Conservation (phyloP, 805 yeast species). For the Ogataea chonburiensis region DNA sequence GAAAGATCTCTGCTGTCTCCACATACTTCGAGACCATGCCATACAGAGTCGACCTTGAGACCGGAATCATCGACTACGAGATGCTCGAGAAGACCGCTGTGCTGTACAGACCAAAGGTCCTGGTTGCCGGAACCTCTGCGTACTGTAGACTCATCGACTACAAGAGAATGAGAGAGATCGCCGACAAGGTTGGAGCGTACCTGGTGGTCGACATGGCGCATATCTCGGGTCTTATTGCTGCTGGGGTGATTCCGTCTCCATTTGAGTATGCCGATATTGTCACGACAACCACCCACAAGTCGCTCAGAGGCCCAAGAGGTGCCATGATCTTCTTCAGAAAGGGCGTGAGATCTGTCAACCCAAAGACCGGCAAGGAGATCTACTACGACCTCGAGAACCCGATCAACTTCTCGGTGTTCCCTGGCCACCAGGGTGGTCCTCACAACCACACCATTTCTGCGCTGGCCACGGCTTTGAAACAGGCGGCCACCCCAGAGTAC, state of each 20-base stretch:
- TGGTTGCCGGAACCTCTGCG: constrained; percentile 98
- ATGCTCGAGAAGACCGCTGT: constrained; percentile 87
- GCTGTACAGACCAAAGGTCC: constrained; percentile 91
- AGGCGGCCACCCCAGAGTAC: constrained; percentile 88
- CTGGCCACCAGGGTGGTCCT: constrained; percentile 99
- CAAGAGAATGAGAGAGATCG: constrained; percentile 93
- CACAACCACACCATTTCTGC: constrained; percentile 99
- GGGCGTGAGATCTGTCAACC: constrained; percentile 82
- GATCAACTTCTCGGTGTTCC: constrained; percentile 98
- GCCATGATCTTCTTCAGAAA: constrained; percentile 99
- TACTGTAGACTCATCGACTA: constrained; percentile 96
- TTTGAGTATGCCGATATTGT: constrained; percentile 97
- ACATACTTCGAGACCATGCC: constrained; percentile 99
- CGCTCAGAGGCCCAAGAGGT: constrained; percentile 99
- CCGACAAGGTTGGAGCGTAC: constrained; percentile 97
- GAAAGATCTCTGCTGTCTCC: constrained; percentile 93
- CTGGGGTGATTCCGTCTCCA: constrained; percentile 94
- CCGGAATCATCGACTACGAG: constrained; percentile 96
- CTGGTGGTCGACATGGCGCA: constrained; percentile 98
- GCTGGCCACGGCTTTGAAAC: constrained; percentile 93
- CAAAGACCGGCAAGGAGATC: constrained; percentile 90
- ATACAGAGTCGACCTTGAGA: constrained; percentile 85
- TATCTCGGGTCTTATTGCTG: constrained; percentile 92
- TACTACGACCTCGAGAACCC: constrained; percentile 89
- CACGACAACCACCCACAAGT: constrained; percentile 98